A percentile compares a stretch with the other conserved stretches of the same genome.
These are phyloP conservation scores for Tulasnella sp. DNA, from an alignment of 768 basidiomycete genomes.

Conservation along the genomic window DNA sequence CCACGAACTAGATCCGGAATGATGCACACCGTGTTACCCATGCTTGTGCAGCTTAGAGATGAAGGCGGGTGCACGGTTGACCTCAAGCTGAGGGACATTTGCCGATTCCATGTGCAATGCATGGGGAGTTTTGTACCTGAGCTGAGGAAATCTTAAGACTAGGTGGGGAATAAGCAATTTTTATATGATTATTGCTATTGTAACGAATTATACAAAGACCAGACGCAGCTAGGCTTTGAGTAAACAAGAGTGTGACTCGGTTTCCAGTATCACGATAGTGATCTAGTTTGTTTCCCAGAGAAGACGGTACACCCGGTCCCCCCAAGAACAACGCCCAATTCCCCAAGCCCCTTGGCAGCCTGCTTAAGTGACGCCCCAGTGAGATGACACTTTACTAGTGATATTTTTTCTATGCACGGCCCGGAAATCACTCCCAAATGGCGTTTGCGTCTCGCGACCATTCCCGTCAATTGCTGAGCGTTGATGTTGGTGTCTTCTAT, in stretches of 20 bases:
- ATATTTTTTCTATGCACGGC: neutral
- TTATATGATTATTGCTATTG: neutral
- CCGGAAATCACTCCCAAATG: neutral
- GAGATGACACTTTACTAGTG: neutral
- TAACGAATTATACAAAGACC: neutral
- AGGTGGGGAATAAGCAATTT: too few relatives aligned
- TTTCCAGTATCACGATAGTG: neutral
- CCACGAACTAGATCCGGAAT: too few relatives aligned
- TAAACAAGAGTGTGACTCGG: neutral
- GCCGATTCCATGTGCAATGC: too few relatives aligned
- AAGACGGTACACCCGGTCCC: neutral
- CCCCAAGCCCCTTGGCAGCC: neutral
- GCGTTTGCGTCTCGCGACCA: neutral
- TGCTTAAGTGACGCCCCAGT: neutral
- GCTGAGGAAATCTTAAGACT: too few relatives aligned
- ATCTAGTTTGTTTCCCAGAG: neutral
- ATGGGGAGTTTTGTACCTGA: too few relatives aligned
- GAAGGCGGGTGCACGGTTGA: neutral
- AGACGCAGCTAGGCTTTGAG: neutral
- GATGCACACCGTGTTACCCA: neutral
- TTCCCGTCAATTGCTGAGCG: neutral
- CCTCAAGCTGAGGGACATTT: too few relatives aligned
- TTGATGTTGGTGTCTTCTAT: neutral
- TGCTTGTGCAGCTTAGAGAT: too few relatives aligned
- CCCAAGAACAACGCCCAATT: neutral